Evolutionary conservation across 1,139 yeast species (phyloP).

Genomic region (Pichia sp.): DNA sequence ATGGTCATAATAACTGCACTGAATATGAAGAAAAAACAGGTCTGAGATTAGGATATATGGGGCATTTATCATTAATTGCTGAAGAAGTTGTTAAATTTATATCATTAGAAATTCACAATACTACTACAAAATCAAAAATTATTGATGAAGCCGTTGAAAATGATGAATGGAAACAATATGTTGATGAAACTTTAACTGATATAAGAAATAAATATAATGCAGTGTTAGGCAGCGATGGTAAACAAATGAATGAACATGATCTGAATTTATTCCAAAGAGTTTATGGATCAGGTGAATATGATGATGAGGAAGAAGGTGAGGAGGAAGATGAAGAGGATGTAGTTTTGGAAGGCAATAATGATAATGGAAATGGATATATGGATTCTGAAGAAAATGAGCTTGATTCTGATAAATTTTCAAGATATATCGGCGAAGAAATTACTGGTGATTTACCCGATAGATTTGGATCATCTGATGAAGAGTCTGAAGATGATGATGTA

Average conservation of each 20-base stretch:
- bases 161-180: constrained; percentile 79
- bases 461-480: constrained; percentile 45
- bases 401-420: constrained; percentile 54
- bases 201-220: constrained; percentile 94
- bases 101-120: constrained; percentile 46
- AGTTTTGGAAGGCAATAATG: constrained; percentile 5
- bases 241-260: constrained; percentile 31
- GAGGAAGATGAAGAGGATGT: constrained; percentile 16
- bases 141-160: constrained; percentile 52
- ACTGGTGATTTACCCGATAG: constrained; percentile 56
- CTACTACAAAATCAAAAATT: constrained; percentile 47
- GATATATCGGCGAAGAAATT: constrained; percentile 80
- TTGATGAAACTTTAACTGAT: constrained; percentile 74
- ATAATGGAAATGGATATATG: constrained; percentile 16
- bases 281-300: constrained; percentile 37
- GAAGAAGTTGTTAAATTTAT: constrained; percentile 96
- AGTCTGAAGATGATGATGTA: constrained; percentile 44
- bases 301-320: constrained; percentile 18
- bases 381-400: constrained; percentile 25
- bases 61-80: constrained; percentile 90
- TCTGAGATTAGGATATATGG: constrained; percentile 90
- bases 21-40: constrained; percentile 55
- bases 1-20: constrained; percentile 74
- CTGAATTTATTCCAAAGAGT: constrained; percentile 33
- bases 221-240: constrained; percentile 80